phyloP scores from a whole-genome alignment of 192 early-diverging fungal species.

The Hyaloraphidium curvatum region DNA sequence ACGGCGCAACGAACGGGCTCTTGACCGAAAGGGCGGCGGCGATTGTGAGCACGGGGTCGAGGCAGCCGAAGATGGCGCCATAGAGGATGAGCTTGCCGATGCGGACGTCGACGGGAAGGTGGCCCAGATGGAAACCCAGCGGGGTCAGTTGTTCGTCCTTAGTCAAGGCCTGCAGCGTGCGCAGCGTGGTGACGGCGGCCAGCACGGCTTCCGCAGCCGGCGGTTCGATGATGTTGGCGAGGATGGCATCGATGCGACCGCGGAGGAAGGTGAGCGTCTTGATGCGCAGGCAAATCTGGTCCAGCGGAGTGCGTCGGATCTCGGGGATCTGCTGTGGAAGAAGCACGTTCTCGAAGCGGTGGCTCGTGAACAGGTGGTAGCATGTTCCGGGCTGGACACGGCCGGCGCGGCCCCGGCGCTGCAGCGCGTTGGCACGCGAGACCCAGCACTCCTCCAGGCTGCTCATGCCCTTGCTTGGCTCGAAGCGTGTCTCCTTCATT shows the following conservation, averaged over 20 bases:
- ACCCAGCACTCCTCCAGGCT: background rate
- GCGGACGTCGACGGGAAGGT: slow-evolving; percentile 6
- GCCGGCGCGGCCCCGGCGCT: background rate
- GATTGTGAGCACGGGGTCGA: slow-evolving; percentile 27
- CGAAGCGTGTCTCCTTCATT: background rate
- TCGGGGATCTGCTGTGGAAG: slow-evolving; percentile 1
- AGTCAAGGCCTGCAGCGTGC: background rate
- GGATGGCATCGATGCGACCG: background rate
- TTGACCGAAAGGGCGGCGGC: slow-evolving; percentile 21
- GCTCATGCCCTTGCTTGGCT: background rate
- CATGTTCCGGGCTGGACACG: background rate
- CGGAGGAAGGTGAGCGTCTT: slow-evolving; percentile 3
- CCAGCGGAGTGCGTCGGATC: slow-evolving; percentile 6
- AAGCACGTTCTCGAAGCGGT: background rate
- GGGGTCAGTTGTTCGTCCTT: slow-evolving; percentile 1
- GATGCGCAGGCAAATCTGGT: slow-evolving; percentile 6
- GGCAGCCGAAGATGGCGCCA: slow-evolving; percentile 25
- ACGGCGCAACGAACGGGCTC: slow-evolving; percentile 25
- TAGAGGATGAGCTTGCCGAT: slow-evolving; percentile 19
- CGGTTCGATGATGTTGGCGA: background rate
- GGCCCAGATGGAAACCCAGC: slow-evolving; percentile 2
- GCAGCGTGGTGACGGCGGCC: background rate
- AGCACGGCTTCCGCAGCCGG: slow-evolving; percentile 1
- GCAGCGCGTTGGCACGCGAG: background rate
- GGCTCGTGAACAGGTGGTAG: background rate